Percentiles rank a stretch among this genome's conserved stretches.
Conservation (phyloP, 2,329 filamentous ascomycete genomes). For the Nigrograna mackinnonii region DNA sequence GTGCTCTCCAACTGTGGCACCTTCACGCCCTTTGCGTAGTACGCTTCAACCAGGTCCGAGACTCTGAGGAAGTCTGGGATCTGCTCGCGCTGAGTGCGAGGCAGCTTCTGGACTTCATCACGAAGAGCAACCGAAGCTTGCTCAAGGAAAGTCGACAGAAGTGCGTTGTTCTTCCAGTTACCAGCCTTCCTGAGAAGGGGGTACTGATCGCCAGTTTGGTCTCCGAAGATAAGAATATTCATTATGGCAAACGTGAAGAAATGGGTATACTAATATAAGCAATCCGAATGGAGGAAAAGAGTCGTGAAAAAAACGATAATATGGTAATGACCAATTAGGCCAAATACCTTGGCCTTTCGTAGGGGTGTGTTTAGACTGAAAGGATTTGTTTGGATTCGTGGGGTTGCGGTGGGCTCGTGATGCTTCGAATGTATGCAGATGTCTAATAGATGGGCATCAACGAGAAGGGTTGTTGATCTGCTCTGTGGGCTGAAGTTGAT, state of each 20-base stretch:
- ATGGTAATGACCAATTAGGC: no score
- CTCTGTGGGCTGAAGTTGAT: no score
- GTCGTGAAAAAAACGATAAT: no score
- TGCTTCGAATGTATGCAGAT: no score
- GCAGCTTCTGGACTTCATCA: slow-evolving; percentile 62
- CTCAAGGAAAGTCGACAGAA: slow-evolving; percentile 66
- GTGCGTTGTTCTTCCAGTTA: slow-evolving; percentile 56
- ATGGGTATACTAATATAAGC: slow-evolving; percentile 30
- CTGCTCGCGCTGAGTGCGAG: slow-evolving; percentile 58
- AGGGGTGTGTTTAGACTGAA: no score
- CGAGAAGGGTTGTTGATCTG: no score
- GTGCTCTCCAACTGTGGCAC: slow-evolving; percentile 67
- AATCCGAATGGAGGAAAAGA: no score
- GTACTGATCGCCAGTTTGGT: slow-evolving; percentile 71
- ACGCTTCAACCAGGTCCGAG: slow-evolving; percentile 67
- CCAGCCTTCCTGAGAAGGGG: slow-evolving; percentile 58
- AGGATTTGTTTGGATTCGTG: no score
- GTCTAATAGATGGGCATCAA: no score
- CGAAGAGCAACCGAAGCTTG: slow-evolving; percentile 61
- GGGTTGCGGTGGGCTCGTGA: no score
- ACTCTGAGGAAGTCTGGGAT: slow-evolving; percentile 67
- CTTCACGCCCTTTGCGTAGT: slow-evolving; percentile 61
- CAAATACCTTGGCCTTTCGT: no score
- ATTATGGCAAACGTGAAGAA: slow-evolving; percentile 29
- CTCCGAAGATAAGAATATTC: slow-evolving; percentile 67